Evolutionary conservation across 179 eudicot genomes (phyloP), one percentile per base, ranked within the genome.

Genomic region (Amaranthus tricolor): DNA sequence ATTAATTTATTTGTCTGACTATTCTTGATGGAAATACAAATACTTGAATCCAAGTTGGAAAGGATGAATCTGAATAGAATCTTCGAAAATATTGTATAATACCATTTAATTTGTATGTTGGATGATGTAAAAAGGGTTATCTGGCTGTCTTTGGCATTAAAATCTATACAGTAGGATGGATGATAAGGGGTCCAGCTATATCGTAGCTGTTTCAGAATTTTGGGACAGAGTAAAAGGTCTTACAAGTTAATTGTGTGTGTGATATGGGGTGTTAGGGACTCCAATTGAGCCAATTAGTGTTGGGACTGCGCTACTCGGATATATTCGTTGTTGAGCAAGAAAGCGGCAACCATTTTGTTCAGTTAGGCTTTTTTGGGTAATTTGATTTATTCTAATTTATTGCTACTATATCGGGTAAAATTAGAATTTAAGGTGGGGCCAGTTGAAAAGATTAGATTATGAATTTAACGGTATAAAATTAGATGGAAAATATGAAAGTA

Each of bases 51-150:
- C 49, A 40, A 58, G 50, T 58, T 15, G 44, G 57, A 17, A 50
- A 20, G 9, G 55, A 56, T 77, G 76, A 77, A 77, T 77, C 80
- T 53, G 60, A 14, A 44, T 6, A 63, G 77, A 74, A 74, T 63
- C 71, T 71, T 71, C 71, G 6, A 16, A 54, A 6, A 71, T 43
- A 71, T 71, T 54, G 68, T 15, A 40, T 70, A 31, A 31, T 31
- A 10, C 48, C 57, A 62, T 55, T 51, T 61, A 53, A 21, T 57
- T 59, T 10, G 5, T 67, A 9, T 67, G 51, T 67, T 67, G 57
- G 44, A 5, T 53, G 49, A 52, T 69, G 21, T 52, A 19, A 24
- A 53, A 69, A 69, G 72, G 58, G 19, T 53, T 69, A 31, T 54
- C 20, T 52, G 61, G 72, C 60, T 69, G 61, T 69, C 59, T 69